Conservation (phyloP, 768 basidiomycete species). For the Kockovaella imperatae region DNA sequence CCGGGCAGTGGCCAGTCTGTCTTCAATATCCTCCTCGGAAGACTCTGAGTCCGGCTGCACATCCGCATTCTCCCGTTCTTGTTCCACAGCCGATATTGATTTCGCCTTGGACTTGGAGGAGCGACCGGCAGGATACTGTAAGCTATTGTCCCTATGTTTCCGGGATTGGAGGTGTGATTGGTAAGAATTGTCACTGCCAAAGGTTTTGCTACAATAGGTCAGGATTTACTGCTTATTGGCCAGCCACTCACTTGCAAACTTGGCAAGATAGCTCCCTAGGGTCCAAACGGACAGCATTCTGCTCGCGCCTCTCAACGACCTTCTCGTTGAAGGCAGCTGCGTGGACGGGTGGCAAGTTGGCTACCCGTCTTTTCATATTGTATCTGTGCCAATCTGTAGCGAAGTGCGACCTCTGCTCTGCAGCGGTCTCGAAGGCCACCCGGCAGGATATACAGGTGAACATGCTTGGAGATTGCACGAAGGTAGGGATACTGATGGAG, state of each 20-base stretch:
- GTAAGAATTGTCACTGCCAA: constrained; percentile 82
- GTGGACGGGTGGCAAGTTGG: constrained; percentile 76
- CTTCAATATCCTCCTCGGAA: constrained; percentile 20
- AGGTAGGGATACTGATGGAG: too few relatives aligned
- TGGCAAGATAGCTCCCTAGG: constrained; percentile 58
- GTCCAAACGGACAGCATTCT: constrained; percentile 63
- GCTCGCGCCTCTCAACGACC: constrained; percentile 65
- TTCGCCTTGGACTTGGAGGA: constrained; percentile 46
- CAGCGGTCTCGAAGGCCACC: constrained; percentile 72
- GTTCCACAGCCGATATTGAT: neutral
- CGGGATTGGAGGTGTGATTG: constrained; percentile 78
- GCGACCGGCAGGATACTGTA: neutral
- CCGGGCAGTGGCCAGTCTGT: constrained; percentile 39
- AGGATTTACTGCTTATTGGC: constrained; percentile 2
- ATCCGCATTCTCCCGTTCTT: neutral
- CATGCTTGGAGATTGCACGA: too few relatives aligned
- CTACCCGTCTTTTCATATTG: constrained; percentile 94
- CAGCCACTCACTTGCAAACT: constrained; percentile 65
- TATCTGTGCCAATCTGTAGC: constrained; percentile 92
- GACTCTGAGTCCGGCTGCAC: neutral
- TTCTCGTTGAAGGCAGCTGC: constrained; percentile 75
- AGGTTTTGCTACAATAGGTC: constrained; percentile 61
- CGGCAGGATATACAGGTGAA: constrained; percentile 89
- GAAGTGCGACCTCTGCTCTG: constrained; percentile 82
- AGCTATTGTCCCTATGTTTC: constrained; percentile 74